Percentiles rank a stretch among this genome's conserved stretches.
These are phyloP conservation scores for Kockovaella imperatae DNA, from an alignment of 768 basidiomycete genomes.

Conservation along the genomic window DNA sequence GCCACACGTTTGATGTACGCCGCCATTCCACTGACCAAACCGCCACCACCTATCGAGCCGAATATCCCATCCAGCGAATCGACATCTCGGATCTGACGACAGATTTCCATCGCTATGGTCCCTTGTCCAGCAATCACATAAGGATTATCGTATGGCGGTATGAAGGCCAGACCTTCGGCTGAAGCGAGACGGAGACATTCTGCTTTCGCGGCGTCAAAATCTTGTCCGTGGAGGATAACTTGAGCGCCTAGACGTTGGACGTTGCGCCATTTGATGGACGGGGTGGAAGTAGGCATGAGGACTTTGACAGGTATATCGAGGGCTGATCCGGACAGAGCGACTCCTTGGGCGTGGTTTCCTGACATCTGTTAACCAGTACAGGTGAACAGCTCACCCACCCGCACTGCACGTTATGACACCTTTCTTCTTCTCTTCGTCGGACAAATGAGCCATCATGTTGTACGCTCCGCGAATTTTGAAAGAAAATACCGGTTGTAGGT, in stretches of 20 bases:
- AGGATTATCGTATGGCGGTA: constrained; percentile 96
- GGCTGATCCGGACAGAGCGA: constrained; percentile 83
- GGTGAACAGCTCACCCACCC: constrained; percentile 55
- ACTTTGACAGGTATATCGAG: constrained; percentile 94
- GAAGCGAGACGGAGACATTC: constrained; percentile 82
- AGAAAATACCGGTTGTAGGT: constrained; percentile 87
- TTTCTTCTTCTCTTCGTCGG: constrained; percentile 86
- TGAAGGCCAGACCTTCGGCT: constrained; percentile 70
- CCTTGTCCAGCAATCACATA: constrained; percentile 96
- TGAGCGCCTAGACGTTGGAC: constrained; percentile 92
- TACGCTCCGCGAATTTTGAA: constrained; percentile 99
- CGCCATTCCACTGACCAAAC: constrained; percentile 78
- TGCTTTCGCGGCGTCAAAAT: constrained; percentile 92
- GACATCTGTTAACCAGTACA: not conserved
- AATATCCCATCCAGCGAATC: constrained; percentile 71
- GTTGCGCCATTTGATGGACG: constrained; percentile 90
- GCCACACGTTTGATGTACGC: constrained; percentile 92
- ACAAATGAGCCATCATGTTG: constrained; percentile 90
- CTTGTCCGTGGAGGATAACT: constrained; percentile 79
- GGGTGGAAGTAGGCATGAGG: constrained; percentile 93
- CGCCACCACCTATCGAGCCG: constrained; percentile 87
- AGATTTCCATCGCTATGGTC: constrained; percentile 86
- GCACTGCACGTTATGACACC: constrained; percentile 97
- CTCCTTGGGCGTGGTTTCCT: constrained; percentile 99
- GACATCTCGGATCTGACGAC: constrained; percentile 77